These are phyloP conservation scores for Notholithocarpus densiflorus DNA, from an alignment of 306 rosid species.

Conservation along the genomic window DNA sequence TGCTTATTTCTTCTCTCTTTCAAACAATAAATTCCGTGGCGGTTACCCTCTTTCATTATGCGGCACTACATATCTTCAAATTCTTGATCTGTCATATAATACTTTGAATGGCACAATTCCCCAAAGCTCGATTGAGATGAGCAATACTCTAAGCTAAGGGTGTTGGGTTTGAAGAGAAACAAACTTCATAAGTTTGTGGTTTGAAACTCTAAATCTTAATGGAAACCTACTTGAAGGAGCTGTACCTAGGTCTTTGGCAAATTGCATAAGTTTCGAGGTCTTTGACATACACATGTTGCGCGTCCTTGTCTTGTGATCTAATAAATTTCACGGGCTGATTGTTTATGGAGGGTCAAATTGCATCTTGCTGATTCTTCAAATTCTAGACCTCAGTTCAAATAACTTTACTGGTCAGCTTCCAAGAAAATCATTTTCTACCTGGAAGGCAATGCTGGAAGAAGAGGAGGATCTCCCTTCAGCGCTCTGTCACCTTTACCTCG, in stretches of 20 bases:
- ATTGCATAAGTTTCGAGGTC: constrained; percentile 28
- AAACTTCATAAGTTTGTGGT: background rate
- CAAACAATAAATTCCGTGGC: constrained; percentile 3
- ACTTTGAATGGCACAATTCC: constrained; percentile 21
- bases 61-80: background rate
- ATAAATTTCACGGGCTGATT: constrained; percentile 23
- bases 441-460: constrained; percentile 44
- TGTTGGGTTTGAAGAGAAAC: too few relatives aligned
- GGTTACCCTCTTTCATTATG: background rate
- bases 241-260: constrained; percentile 30
- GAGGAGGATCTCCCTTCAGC: constrained; percentile 1
- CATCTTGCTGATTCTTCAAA: background rate
- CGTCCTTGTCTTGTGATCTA: constrained; percentile 39
- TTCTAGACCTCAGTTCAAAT: constrained; percentile 15
- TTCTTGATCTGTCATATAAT: constrained; percentile 22
- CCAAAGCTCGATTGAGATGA: background rate
- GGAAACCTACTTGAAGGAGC: constrained; percentile 27
- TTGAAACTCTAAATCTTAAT: constrained; percentile 26
- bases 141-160: background rate
- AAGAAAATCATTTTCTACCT: constrained; percentile 14
- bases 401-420: constrained; percentile 32
- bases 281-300: constrained; percentile 25
- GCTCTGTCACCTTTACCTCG: background rate
- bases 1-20: background rate
- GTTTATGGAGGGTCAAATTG: background rate